phyloP scores from a whole-genome alignment of 2,329 filamentous ascomycete genomes.

The Alternaria sp. region DNA sequence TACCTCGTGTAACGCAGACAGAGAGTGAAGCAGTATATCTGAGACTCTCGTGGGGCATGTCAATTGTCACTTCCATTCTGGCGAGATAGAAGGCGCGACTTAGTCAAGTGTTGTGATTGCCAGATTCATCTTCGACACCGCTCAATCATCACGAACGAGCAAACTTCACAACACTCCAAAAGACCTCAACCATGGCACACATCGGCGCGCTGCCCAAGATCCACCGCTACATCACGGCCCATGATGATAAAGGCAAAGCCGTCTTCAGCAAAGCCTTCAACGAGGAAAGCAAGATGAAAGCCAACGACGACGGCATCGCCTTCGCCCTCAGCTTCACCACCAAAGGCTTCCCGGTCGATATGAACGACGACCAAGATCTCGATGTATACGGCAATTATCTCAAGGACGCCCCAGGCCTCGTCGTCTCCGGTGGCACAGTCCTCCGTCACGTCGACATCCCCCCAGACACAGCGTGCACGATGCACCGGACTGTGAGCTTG shows the following conservation, averaged over 20 bases:
- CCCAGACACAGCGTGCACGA: conserved; percentile 43
- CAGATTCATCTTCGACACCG: background rate
- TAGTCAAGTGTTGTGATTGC: background rate
- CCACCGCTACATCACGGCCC: conserved; percentile 47
- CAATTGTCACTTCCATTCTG: background rate
- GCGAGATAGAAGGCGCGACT: background rate
- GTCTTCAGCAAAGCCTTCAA: conserved; percentile 45
- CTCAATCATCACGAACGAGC: background rate
- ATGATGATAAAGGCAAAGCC: conserved; percentile 44
- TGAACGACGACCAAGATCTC: conserved; percentile 56
- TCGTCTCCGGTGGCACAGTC: conserved; percentile 56
- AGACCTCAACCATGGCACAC: conserved; percentile 37
- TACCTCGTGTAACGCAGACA: conserved; percentile 13
- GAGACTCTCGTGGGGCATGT: background rate
- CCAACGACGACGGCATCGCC: conserved; percentile 52
- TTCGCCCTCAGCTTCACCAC: conserved; percentile 60
- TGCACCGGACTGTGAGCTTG: conserved; percentile 50
- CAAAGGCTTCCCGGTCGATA: conserved; percentile 54
- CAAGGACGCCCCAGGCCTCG: conserved; percentile 56
- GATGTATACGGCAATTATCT: conserved; percentile 54
- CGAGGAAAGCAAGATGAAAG: conserved; percentile 45
- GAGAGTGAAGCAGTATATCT: background rate
- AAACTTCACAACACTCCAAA: background rate
- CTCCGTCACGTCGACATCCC: conserved; percentile 51
- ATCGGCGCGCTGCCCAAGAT: conserved; percentile 39